These are phyloP conservation scores for Helicocarpus griseus DNA, from an alignment of 2,329 filamentous ascomycete species.

Conservation along the genomic window DNA sequence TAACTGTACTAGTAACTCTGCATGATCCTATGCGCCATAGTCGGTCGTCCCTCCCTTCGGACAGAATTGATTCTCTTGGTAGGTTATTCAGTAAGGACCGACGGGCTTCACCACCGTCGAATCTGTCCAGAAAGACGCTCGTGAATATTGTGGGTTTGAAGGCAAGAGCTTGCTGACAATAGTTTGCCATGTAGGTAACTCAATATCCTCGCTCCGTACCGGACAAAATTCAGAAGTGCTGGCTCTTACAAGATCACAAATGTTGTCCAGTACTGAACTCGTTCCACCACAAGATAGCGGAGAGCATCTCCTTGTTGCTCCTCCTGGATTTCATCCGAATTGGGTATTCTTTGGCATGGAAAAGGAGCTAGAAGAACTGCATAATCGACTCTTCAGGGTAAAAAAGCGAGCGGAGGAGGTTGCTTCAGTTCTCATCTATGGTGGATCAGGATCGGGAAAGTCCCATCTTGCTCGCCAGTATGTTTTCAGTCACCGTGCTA, in stretches of 20 bases:
- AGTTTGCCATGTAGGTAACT: background rate
- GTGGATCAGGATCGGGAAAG: slow-evolving; percentile 58
- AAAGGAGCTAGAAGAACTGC: slow-evolving; percentile 48
- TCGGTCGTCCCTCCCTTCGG: background rate
- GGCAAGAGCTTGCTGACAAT: background rate
- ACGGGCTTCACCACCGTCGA: background rate
- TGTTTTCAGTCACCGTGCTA: slow-evolving; percentile 48
- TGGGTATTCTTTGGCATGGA: slow-evolving; percentile 53
- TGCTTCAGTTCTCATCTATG: slow-evolving; percentile 54
- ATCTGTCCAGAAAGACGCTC: background rate
- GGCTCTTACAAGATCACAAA: slow-evolving; percentile 18
- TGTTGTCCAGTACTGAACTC: slow-evolving; percentile 18
- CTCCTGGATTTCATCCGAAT: slow-evolving; percentile 53
- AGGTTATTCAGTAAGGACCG: background rate
- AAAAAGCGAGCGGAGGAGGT: slow-evolving; percentile 50
- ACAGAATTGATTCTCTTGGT: slow-evolving; percentile 2
- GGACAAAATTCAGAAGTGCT: slow-evolving; percentile 14
- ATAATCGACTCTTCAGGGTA: slow-evolving; percentile 49
- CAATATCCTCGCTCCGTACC: background rate
- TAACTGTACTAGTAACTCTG: background rate
- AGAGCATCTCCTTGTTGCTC: slow-evolving; percentile 35
- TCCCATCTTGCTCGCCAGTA: slow-evolving; percentile 60
- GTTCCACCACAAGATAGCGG: slow-evolving; percentile 13
- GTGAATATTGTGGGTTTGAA: background rate
- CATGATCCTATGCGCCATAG: background rate